Conservation (phyloP, 1,284 basidiomycete species). For the Grifola frondosa region DNA sequence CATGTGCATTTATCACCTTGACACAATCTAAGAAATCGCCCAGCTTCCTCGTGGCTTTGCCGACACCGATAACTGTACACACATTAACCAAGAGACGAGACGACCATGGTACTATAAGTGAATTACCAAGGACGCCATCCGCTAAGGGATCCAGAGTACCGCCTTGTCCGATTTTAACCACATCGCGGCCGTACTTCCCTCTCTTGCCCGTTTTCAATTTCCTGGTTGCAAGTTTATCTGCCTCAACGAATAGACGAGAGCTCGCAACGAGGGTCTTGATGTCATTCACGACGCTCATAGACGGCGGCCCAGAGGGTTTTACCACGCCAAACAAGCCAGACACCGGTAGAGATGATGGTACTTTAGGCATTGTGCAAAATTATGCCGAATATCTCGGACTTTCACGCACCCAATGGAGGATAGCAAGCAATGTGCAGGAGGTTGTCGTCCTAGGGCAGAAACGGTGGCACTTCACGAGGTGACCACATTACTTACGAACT, state of each 20-base stretch:
- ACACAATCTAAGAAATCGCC: slow-evolving; percentile 85
- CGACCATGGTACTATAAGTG: neutral
- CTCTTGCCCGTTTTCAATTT: slow-evolving; percentile 36
- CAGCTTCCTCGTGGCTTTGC: slow-evolving; percentile 89
- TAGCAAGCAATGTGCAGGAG: no score
- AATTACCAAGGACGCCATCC: slow-evolving; percentile 82
- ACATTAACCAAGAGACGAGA: slow-evolving; percentile 5
- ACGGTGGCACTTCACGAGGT: no score
- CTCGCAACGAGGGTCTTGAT: slow-evolving; percentile 79
- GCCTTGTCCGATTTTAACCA: slow-evolving; percentile 85
- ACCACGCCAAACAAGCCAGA: slow-evolving; percentile 81
- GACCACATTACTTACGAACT: no score
- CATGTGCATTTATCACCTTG: slow-evolving; percentile 59
- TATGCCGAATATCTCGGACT: no score
- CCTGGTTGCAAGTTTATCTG: slow-evolving; percentile 49
- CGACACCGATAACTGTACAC: slow-evolving; percentile 81
- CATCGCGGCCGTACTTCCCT: slow-evolving; percentile 41
- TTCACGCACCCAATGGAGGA: no score
- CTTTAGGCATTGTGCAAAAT: slow-evolving; percentile 69
- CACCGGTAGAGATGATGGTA: slow-evolving; percentile 55
- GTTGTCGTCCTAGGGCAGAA: no score
- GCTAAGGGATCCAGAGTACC: slow-evolving; percentile 97
- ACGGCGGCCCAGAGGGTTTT: slow-evolving; percentile 87
- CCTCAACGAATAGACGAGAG: slow-evolving; percentile 79
- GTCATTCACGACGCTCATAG: slow-evolving; percentile 89